Evolutionary conservation across 2,329 filamentous ascomycete genomes (phyloP), one percentile per base, ranked within the genome.

Genomic region (Cladosporium sp.): DNA sequence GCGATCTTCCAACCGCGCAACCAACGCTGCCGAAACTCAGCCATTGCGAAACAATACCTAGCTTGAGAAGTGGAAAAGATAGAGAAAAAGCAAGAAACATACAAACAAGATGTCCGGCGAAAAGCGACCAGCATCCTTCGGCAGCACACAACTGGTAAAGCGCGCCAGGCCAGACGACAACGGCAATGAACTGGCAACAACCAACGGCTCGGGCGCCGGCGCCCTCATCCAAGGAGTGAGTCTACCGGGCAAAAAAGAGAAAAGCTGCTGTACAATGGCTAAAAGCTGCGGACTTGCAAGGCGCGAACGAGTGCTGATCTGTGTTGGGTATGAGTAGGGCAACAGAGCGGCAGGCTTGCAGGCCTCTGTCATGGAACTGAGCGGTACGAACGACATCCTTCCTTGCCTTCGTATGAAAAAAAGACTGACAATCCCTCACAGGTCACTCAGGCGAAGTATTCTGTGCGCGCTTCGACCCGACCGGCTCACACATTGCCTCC

Each of bases 291-390:
- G 20, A n/a, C 32, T 13, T 24, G 19, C 58, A 61, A 54, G 27
- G 58, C 61, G 54, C 55, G 44, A 30, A 38, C 44, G 52, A 44
- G 52, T 43, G 50, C 62, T 64, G 57, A 64, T 59, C 36, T 45
- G 40, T 47, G 54, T 48, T 36, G 32, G 32, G 43, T 39, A 40
- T 55, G 29, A 48, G 42, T 70, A 95, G 90, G 80, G 81, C 55
- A 81, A 85, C 48, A 82, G 89, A 61, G 91, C 89, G 41, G 95
- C 89, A 67, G 83, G 81, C 47, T 79, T 99, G 24, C 85, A 95
- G 68, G 88, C 92, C 52, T 90, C 92, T 1, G 86, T 96, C 39
- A 96, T 97, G 90, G 89, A 97, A 71, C 76, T 99, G 50, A 86
- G 85, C 43, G 90, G 89, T 64, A 81, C 82, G 65, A 34, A 36